A percentile compares a stretch with the other conserved stretches of the same genome.
Evolutionary conservation across 352 stramenopile genomes (phyloP).

Genomic region (Phytopythium kandeliae): DNA sequence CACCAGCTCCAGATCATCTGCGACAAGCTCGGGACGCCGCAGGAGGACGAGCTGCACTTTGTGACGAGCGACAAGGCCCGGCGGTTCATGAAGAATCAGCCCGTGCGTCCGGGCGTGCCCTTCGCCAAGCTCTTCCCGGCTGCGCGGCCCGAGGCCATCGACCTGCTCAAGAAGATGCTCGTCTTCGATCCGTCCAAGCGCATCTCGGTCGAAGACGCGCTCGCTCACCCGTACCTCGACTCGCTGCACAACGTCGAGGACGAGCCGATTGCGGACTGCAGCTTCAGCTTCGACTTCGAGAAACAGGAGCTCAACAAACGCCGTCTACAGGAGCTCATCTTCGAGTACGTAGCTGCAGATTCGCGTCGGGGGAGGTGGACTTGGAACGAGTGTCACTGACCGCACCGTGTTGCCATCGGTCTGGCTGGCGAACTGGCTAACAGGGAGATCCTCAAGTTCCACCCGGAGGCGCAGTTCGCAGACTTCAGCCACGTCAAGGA

Average conservation of each 20-base stretch:
- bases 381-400: background rate
- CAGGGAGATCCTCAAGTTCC: slow-evolving; percentile 73
- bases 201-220: slow-evolving; percentile 90
- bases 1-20: slow-evolving; percentile 97
- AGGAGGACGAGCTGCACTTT: slow-evolving; percentile 87
- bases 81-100: slow-evolving; percentile 84
- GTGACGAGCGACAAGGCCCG: slow-evolving; percentile 88
- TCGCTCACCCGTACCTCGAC: slow-evolving; percentile 88
- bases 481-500: slow-evolving; percentile 2
- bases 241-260: slow-evolving; percentile 92
- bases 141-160: slow-evolving; percentile 60
- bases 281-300: slow-evolving; percentile 88
- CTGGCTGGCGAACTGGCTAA: too few relatives aligned
- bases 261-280: slow-evolving; percentile 73
- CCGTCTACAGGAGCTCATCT: slow-evolving; percentile 83
- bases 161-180: slow-evolving; percentile 85
- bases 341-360: slow-evolving; percentile 46
- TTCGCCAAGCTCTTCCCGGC: slow-evolving; percentile 73
- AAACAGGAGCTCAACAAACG: slow-evolving; percentile 80
- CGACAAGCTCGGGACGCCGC: slow-evolving; percentile 86
- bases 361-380: too few relatives aligned
- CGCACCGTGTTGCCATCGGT: too few relatives aligned
- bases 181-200: slow-evolving; percentile 85
- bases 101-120: slow-evolving; percentile 58
- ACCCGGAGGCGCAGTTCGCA: slow-evolving; percentile 33